These are phyloP conservation scores for Euptelea pleiosperma DNA, from an alignment of 164 flowering plant genomes.

Conservation along the genomic window DNA sequence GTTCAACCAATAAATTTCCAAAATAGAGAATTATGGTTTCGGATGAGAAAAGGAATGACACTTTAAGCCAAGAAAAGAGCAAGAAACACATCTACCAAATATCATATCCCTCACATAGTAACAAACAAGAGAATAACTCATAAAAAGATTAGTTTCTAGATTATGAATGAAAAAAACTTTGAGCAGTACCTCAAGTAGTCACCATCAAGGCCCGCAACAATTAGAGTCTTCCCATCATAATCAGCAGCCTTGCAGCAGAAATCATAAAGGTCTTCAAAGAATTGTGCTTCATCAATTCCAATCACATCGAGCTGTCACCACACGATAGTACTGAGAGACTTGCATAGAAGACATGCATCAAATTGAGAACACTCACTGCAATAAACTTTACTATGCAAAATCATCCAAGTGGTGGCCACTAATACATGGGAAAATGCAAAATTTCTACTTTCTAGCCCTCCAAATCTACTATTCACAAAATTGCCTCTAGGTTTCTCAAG, in stretches of 20 bases:
- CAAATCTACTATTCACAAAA: too few relatives aligned
- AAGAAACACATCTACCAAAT: neutral
- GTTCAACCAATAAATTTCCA: neutral
- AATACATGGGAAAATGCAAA: too few relatives aligned
- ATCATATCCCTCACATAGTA: neutral
- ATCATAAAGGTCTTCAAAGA: slow-evolving; percentile 86
- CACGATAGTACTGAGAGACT: neutral
- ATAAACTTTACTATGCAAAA: neutral
- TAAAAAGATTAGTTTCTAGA: too few relatives aligned
- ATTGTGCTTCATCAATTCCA: slow-evolving; percentile 97
- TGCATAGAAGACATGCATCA: slow-evolving; percentile 26
- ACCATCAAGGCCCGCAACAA: slow-evolving; percentile 93
- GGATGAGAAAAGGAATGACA: neutral
- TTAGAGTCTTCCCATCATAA: slow-evolving; percentile 72
- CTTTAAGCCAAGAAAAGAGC: neutral
- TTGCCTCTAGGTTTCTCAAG: too few relatives aligned
- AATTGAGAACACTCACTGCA: neutral
- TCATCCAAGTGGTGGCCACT: too few relatives aligned
- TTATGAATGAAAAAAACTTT: too few relatives aligned
- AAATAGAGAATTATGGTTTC: neutral
- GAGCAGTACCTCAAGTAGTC: slow-evolving; percentile 73
- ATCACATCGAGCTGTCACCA: slow-evolving; percentile 79
- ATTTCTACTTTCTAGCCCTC: too few relatives aligned
- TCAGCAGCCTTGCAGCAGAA: slow-evolving; percentile 89
- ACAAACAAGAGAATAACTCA: neutral